These are phyloP conservation scores for Volutella citrinella DNA, from an alignment of 2,329 filamentous ascomycete species.

Conservation along the genomic window DNA sequence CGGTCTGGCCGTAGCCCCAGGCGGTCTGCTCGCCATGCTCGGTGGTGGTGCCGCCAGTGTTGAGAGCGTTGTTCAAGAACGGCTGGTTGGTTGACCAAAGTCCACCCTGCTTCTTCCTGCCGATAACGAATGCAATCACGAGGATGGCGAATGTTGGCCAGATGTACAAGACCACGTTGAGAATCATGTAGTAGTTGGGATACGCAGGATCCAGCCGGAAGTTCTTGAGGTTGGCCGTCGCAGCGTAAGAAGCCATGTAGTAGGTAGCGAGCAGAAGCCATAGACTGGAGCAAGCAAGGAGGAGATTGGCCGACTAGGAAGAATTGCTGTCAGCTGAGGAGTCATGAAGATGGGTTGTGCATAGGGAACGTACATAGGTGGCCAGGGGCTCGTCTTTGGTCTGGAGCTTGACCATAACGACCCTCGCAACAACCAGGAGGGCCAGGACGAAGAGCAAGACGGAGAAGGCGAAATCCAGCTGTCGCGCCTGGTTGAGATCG, in stretches of 20 bases:
- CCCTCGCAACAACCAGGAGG: constrained; percentile 8
- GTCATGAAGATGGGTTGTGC: background rate
- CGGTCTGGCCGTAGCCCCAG: constrained; percentile 19
- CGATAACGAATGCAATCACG: constrained; percentile 25
- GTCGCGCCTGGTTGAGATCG: constrained; percentile 1
- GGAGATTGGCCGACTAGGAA: constrained; percentile 17
- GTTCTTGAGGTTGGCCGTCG: constrained; percentile 8
- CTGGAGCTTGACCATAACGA: constrained; percentile 19
- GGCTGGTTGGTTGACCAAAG: constrained; percentile 24
- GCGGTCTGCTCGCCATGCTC: constrained; percentile 10
- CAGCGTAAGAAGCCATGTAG: constrained; percentile 15
- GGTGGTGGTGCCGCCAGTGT: no score
- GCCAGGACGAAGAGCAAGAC: constrained; percentile 17
- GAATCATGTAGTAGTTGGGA: constrained; percentile 13
- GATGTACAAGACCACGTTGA: constrained; percentile 20
- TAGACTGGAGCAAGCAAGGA: constrained; percentile 20
- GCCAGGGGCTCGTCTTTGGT: constrained; percentile 12
- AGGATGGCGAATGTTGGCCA: constrained; percentile 26
- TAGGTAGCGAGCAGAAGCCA: constrained; percentile 25
- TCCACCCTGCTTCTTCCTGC: constrained; percentile 20
- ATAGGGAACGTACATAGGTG: constrained; percentile 10
- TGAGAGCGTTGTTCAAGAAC: constrained; percentile 8
- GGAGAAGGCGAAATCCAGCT: constrained; percentile 10
- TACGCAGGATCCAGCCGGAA: background rate
- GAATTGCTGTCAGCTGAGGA: constrained; percentile 1